Percentiles rank a stretch among this genome's conserved stretches.
Conservation (phyloP, 108 stramenopile genomes). For the Schizochytrium sp. region DNA sequence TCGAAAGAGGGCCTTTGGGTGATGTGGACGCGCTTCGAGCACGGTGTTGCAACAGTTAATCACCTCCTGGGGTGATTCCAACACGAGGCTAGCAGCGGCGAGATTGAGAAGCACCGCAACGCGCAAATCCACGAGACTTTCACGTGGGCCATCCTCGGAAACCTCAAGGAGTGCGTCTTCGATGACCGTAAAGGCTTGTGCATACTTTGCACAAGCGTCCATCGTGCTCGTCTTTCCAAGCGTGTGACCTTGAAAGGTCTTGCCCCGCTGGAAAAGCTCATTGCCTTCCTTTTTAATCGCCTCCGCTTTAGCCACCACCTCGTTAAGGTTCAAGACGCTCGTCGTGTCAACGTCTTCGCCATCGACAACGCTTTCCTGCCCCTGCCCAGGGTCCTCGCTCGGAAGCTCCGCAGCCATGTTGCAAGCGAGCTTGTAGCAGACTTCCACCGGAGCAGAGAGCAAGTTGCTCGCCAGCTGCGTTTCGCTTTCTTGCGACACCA, state of each 20-base stretch:
- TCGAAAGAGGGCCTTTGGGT: slow-evolving; percentile 92
- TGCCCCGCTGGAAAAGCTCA: not conserved
- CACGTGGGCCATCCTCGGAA: not conserved
- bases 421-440: too few species aligned
- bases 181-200: not conserved
- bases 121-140: not conserved
- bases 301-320: not conserved
- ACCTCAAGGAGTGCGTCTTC: not conserved
- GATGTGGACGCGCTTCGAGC: slow-evolving; percentile 84
- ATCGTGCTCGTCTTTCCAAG: not conserved
- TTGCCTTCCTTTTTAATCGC: not conserved
- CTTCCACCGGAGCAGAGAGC: too few species aligned
- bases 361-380: too few species aligned
- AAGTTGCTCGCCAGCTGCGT: too few species aligned
- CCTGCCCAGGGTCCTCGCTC: too few species aligned
- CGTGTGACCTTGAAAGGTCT: not conserved
- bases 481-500: too few species aligned
- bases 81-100: not conserved
- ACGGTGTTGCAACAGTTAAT: slow-evolving; percentile 68
- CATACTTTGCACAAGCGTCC: slow-evolving; percentile 12
- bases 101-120: not conserved
- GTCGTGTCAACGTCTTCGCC: too few species aligned
- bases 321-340: not conserved
- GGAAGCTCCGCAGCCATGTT: too few species aligned
- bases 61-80: not conserved